Evolutionary conservation across 2,329 filamentous ascomycete genomes (phyloP).

Genomic region (Nigrospora oryzae): DNA sequence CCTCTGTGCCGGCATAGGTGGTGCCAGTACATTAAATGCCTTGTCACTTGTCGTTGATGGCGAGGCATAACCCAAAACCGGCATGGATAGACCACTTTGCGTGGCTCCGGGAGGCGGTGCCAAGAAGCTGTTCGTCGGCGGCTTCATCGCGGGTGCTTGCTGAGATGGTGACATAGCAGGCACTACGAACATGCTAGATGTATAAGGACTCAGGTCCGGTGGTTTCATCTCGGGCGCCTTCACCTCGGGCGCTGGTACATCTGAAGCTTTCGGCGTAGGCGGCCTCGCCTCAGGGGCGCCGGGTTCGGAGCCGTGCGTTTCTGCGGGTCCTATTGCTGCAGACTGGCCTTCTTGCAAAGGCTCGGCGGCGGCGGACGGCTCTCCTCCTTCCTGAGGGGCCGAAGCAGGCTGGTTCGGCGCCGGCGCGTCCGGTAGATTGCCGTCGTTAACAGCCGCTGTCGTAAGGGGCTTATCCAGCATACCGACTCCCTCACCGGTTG

Average conservation of each 20-base stretch:
- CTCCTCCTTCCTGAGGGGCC: too few relatives aligned
- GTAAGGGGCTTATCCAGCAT: too few relatives aligned
- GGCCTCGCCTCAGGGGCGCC: too few relatives aligned
- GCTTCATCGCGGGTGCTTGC: slow-evolving; percentile 19
- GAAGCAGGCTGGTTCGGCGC: too few relatives aligned
- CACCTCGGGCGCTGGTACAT: slow-evolving; percentile 9
- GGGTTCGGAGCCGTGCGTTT: too few relatives aligned
- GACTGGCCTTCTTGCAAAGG: too few relatives aligned
- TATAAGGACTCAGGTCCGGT: slow-evolving; percentile 19
- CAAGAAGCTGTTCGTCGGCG: slow-evolving; percentile 19
- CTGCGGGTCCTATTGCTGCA: too few relatives aligned
- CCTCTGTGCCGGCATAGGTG: slow-evolving; percentile 31
- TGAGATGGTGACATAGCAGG: slow-evolving; percentile 15
- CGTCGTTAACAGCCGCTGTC: too few relatives aligned
- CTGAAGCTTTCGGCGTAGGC: too few relatives aligned
- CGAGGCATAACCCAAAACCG: slow-evolving; percentile 25
- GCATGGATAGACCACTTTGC: slow-evolving; percentile 21
- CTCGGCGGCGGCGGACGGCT: too few relatives aligned
- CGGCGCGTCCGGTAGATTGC: too few relatives aligned
- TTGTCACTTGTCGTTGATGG: slow-evolving; percentile 5
- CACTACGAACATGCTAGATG: slow-evolving; percentile 23
- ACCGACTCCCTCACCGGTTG: too few relatives aligned
- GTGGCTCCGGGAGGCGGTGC: slow-evolving; percentile 19
- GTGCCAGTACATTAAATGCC: slow-evolving; percentile 32
- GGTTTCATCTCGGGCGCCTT: slow-evolving; percentile 15